Base-by-base conservation (phyloP, 768 basidiomycete species). In the Crassisporium funariophilum region DNA sequence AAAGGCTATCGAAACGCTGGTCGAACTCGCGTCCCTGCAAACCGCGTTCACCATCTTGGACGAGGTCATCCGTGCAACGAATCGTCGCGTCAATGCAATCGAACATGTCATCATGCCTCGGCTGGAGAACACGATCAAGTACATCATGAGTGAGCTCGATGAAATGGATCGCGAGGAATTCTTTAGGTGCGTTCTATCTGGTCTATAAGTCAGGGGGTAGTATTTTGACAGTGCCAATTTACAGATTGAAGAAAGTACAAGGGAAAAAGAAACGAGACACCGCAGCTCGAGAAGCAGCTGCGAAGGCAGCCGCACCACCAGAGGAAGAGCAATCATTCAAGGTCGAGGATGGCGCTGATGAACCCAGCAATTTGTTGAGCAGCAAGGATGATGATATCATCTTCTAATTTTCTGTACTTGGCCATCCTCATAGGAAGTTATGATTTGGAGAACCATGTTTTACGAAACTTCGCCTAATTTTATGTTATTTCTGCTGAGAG, bases 21-120 rank as follows among this genome's bases (percentile, higher is more conserved):
- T 99, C 29, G 95, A 99, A 67, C 82, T 99, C 25, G 97, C 97
- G 1, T 95, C 93, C 10, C 74, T 99, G 33, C 89, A 98, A 72
- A 98, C 97, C 0, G 97, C 97, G 4, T 99, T 99, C 73, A 95
- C 87, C 47, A 98, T 98, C 56, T 82, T 99, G 27, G 97, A 99
- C 68, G 97, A 98, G 70, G 97, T 98, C 50, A 99, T 99, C 61
- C 89, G 92, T 37, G 93, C 95, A n/a, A 98, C 97, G 27, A 99
- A 98, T 67, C 89, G 97, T 41, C 85, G 97, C 53, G 97, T 99
- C 31, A 99, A 99, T 61, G 97, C 97, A 2, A 95, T 99, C 54
- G 97, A 99, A 59, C 93, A 99, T 64, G 85, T 99, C 54, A 76
- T 99, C 57, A 98, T 99, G 47, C 97, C 97, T 13, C 81, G 88